Percentiles rank a stretch among this genome's conserved stretches.
Evolutionary conservation across 371 early-diverging fungal genomes (phyloP).

Genomic region (Mortierella sp.): DNA sequence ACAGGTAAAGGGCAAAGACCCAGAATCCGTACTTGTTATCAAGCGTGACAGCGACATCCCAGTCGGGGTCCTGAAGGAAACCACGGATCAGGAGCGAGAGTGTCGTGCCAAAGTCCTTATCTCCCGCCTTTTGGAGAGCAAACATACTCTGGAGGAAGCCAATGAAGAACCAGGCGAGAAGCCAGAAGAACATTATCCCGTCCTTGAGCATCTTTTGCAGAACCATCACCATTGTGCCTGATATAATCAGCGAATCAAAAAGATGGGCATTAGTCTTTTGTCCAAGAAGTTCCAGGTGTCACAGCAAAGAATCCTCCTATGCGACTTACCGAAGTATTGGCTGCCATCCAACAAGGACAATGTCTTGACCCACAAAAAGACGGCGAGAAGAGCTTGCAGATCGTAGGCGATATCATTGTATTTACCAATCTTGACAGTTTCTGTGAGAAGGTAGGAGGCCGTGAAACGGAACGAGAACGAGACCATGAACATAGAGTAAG

Average conservation of each 20-base stretch:
- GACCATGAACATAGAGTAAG: conserved; percentile 50
- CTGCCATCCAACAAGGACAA: conserved; percentile 54
- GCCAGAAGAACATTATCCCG: conserved; percentile 61
- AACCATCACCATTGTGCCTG: conserved; percentile 59
- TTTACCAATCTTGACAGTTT: not conserved
- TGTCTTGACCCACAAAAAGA: conserved; percentile 58
- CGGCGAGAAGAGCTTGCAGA: conserved; percentile 47
- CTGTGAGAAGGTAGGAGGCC: conserved; percentile 24
- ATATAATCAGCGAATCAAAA: not conserved
- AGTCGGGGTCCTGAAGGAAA: conserved; percentile 59
- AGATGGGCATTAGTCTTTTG: not conserved
- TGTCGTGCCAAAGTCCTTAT: conserved; percentile 29
- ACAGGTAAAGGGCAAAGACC: conserved; percentile 57
- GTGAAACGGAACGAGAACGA: conserved; percentile 50
- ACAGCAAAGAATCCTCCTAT: not conserved
- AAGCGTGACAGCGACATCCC: conserved; percentile 35
- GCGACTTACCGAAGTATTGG: conserved; percentile 52
- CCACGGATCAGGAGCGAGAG: conserved; percentile 51
- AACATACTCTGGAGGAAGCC: conserved; percentile 59
- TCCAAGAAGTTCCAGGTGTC: not conserved
- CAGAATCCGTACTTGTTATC: conserved; percentile 41
- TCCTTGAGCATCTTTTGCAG: conserved; percentile 62
- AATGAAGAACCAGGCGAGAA: conserved; percentile 59
- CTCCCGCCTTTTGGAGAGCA: conserved; percentile 26
- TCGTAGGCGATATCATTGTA: conserved; percentile 53